These are phyloP conservation scores for Pythium biforme DNA, from an alignment of 352 stramenopile genomes.

Conservation along the genomic window DNA sequence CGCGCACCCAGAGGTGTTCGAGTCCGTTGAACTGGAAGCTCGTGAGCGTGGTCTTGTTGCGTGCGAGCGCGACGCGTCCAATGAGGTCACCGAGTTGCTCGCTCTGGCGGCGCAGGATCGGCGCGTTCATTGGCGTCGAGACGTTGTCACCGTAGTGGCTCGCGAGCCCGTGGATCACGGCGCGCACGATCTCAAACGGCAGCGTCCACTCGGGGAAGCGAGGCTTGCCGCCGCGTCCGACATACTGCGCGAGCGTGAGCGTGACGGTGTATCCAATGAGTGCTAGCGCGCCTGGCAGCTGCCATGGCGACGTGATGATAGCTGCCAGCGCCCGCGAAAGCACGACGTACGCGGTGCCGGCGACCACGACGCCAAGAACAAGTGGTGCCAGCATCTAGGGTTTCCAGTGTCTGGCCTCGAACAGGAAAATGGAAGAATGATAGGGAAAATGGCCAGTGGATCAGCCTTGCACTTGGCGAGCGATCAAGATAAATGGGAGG, in stretches of 20 bases:
- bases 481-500: too few species aligned
- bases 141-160: conserved; percentile 1
- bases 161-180: conserved; percentile 2
- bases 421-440: too few species aligned
- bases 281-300: background rate
- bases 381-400: too few species aligned
- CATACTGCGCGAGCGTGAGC: conserved; percentile 8
- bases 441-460: too few species aligned
- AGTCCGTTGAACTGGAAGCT: conserved; percentile 18
- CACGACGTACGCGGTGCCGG: background rate
- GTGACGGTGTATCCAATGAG: background rate
- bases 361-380: background rate
- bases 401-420: too few species aligned
- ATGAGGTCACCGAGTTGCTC: background rate
- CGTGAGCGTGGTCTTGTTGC: background rate
- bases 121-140: background rate
- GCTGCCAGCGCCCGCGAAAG: background rate
- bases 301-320: conserved; percentile 4
- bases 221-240: conserved; percentile 14
- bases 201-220: conserved; percentile 26
- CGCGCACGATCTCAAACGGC: conserved; percentile 15
- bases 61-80: background rate
- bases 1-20: conserved; percentile 25
- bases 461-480: background rate
- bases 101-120: conserved; percentile 10